phyloP scores from a whole-genome alignment of 371 early-diverging fungal genomes.

The Globomyces sp. region DNA sequence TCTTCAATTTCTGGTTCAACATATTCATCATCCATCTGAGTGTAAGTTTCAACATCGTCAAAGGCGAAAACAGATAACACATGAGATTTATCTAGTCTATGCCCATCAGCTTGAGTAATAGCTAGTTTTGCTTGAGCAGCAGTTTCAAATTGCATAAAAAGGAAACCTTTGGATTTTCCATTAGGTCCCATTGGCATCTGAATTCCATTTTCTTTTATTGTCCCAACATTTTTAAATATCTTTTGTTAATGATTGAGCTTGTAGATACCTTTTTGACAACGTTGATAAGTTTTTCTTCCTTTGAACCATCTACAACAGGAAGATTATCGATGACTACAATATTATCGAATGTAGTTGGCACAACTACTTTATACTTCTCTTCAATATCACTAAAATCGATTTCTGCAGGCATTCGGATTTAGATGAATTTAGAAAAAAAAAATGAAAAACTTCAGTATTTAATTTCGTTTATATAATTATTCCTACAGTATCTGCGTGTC shows the following conservation, averaged over 20 bases:
- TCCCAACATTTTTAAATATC: constrained; percentile 76
- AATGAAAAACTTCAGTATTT: not conserved
- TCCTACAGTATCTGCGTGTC: not conserved
- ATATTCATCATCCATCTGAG: constrained; percentile 72
- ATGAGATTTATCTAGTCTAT: constrained; percentile 80
- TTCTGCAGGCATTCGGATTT: not conserved
- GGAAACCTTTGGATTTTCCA: constrained; percentile 64
- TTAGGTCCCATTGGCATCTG: constrained; percentile 89
- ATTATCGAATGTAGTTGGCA: constrained; percentile 66
- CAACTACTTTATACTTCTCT: constrained; percentile 63
- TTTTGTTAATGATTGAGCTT: constrained; percentile 20
- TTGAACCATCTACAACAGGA: constrained; percentile 84
- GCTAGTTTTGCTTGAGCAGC: constrained; percentile 80
- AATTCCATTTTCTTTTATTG: constrained; percentile 77
- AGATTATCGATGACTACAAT: constrained; percentile 90
- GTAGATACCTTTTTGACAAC: constrained; percentile 56
- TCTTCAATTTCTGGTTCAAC: constrained; percentile 55
- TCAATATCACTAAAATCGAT: constrained; percentile 91
- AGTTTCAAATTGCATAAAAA: constrained; percentile 91
- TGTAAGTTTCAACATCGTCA: constrained; percentile 86
- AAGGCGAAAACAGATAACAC: constrained; percentile 81
- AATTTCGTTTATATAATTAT: not conserved
- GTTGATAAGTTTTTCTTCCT: constrained; percentile 78
- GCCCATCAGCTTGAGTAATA: constrained; percentile 74
- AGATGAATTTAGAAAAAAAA: not conserved